phyloP scores from a whole-genome alignment of 345 rosid genomes.

The Rhizophora mangle region DNA sequence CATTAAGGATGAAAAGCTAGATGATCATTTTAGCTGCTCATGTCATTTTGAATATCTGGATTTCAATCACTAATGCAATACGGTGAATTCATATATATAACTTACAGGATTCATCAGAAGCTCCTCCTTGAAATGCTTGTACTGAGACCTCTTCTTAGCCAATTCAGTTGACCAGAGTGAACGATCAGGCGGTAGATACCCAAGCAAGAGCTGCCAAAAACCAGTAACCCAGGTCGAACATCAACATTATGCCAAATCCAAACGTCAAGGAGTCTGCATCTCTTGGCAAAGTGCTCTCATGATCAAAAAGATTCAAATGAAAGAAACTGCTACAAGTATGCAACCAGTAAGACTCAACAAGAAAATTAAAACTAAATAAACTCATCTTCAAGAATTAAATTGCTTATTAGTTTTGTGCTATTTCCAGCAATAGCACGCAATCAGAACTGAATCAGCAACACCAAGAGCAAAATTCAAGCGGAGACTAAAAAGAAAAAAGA shows the following conservation, averaged over 20 bases:
- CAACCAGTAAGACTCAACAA: too few relatives aligned
- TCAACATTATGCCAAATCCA: too few relatives aligned
- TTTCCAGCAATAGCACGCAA: too few relatives aligned
- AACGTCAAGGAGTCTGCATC: too few relatives aligned
- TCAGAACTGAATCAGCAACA: too few relatives aligned
- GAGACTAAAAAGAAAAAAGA: neutral
- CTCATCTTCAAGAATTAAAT: too few relatives aligned
- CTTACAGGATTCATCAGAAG: conserved; percentile 96
- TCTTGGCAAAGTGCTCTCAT: too few relatives aligned
- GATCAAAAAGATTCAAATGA: too few relatives aligned
- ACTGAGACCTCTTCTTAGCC: conserved; percentile 85
- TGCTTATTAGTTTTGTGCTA: too few relatives aligned
- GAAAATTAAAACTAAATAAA: too few relatives aligned
- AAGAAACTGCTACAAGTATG: too few relatives aligned
- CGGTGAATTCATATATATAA: conserved; percentile 4
- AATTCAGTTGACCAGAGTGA: conserved; percentile 74
- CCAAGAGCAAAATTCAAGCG: too few relatives aligned
- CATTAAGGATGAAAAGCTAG: neutral
- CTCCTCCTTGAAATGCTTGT: conserved; percentile 81
- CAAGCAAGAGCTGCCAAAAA: conserved; percentile 69
- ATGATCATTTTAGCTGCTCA: neutral
- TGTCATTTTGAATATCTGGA: neutral
- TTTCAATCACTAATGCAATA: neutral
- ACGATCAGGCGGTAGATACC: conserved; percentile 80
- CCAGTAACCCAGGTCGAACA: conserved; percentile 3